Evolutionary conservation across 108 stramenopile genomes (phyloP), one percentile per base, ranked within the genome.

Genomic region (Skeletonema tropicum): DNA sequence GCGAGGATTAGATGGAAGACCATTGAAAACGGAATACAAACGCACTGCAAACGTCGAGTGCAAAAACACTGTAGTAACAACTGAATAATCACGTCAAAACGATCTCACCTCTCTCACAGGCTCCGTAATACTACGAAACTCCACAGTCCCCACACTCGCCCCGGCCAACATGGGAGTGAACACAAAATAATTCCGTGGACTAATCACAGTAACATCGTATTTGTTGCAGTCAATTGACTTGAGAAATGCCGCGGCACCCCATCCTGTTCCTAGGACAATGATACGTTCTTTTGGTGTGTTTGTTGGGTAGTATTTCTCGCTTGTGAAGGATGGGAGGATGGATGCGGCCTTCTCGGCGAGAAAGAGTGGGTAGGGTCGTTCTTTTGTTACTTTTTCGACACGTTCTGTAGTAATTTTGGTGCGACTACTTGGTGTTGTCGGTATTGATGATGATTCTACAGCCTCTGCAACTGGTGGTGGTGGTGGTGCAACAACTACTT

Each of bases 111-210:
- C 82, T n/a, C 98, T 94, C 68, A 98, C 85, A 17, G 97, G 92
- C 75, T 97, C 93, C 1, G 89, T 93, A 75, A 98, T 98, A 73
- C 87, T 90, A 66, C 89, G 70, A 83, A 80, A 97, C 48, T 98
- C 98, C 32, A 98, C 97, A 0, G 97, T 96, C 5, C 98, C 98
- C 29, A 95, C 97, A 48, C 87, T 86, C 10, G 95, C 90, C 19
- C 96, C 96, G n/a, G 98, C 97, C 31, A 98, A 80, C 98, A 98
- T 97, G 62, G 98, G 98, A 0, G 98, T 98, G 73, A 97, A 97
- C 8, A 97, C 81, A 68, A 98, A 97, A 73, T 94, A 94, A 64
- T 98, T 97, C 26, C 98, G 68, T 2, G 98, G 98, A 41, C 91
- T 91, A 21, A 98, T 85, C 19, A 96, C 89, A 0, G 90, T 93